A percentile compares a stretch with the other conserved stretches of the same genome.
phyloP scores from a whole-genome alignment of 495 filamentous ascomycete genomes.

The Thermothielavioides terrestris region DNA sequence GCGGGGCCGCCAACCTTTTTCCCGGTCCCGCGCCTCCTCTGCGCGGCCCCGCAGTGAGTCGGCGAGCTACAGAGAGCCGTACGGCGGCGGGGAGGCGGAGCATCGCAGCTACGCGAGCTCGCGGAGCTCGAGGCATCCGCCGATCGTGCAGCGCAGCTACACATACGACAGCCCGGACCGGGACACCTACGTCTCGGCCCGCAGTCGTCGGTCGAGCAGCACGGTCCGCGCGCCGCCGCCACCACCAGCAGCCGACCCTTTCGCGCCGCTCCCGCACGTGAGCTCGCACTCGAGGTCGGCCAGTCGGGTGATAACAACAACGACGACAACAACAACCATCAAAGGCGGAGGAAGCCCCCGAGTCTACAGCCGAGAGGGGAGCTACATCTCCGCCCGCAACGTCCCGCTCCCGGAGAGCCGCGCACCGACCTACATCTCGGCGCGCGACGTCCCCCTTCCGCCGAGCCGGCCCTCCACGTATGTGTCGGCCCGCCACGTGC shows the following conservation, averaged over 20 bases:
- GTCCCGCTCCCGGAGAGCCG: constrained; percentile 28
- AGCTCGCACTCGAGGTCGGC: constrained; percentile 22
- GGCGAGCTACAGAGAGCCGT: constrained; percentile 21
- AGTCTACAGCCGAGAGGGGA: constrained; percentile 16
- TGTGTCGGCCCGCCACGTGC: constrained; percentile 30
- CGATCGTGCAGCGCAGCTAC: constrained; percentile 24
- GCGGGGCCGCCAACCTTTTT: constrained; percentile 28
- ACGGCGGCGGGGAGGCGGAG: constrained; percentile 24
- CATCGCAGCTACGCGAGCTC: constrained; percentile 24
- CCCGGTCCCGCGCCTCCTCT: constrained; percentile 20
- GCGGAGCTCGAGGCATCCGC: constrained; percentile 18
- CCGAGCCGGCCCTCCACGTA: constrained; percentile 1
- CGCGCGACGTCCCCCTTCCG: not conserved
- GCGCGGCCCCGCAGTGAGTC: constrained; percentile 30
- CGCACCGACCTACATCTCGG: constrained; percentile 2
- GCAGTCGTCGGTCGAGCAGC: constrained; percentile 27
- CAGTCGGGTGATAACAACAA: constrained; percentile 24
- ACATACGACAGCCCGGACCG: constrained; percentile 26
- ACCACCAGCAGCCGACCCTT: not conserved
- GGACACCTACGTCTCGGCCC: constrained; percentile 33
- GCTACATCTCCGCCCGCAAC: constrained; percentile 22
- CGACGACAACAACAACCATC: constrained; percentile 21
- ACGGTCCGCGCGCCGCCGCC: constrained; percentile 24
- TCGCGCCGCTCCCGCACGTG: constrained; percentile 15
- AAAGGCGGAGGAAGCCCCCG: constrained; percentile 14